A percentile compares a stretch with the other conserved stretches of the same genome.
Evolutionary conservation across 352 stramenopile genomes (phyloP).

Genomic region (Phytopythium litorale): DNA sequence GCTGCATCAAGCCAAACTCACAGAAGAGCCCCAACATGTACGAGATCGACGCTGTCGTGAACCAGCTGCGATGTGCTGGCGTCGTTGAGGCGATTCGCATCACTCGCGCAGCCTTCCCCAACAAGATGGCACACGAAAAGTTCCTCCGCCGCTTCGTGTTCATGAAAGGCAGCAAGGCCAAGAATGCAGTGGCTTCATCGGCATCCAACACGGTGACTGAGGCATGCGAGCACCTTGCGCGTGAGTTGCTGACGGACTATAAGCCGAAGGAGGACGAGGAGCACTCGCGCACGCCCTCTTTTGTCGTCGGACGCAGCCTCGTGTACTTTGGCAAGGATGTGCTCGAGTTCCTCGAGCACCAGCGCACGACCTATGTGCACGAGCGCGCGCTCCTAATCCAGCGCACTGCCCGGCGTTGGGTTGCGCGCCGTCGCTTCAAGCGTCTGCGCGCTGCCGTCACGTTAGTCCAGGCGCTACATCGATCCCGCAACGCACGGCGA

Average conservation of each 20-base stretch:
- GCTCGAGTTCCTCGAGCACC: conserved; percentile 88
- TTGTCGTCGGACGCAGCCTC: conserved; percentile 83
- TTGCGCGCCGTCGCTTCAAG: conserved; percentile 44
- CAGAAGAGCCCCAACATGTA: conserved; percentile 71
- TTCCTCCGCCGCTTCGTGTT: conserved; percentile 82
- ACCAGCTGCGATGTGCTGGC: conserved; percentile 85
- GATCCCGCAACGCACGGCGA: conserved; percentile 35
- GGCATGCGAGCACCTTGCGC: conserved; percentile 59
- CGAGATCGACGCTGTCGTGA: conserved; percentile 85
- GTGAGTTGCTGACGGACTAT: conserved; percentile 34
- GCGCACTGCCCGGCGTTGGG: conserved; percentile 43
- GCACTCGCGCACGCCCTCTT: conserved; percentile 41
- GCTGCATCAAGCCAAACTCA: conserved; percentile 91
- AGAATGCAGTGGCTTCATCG: conserved; percentile 12
- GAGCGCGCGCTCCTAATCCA: conserved; percentile 66
- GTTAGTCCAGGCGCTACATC: conserved; percentile 54
- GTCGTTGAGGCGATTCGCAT: conserved; percentile 91
- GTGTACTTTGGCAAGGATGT: conserved; percentile 94
- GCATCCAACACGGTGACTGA: conserved; percentile 44
- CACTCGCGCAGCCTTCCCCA: conserved; percentile 85
- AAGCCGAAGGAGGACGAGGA: conserved; percentile 28
- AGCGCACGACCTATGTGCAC: conserved; percentile 66
- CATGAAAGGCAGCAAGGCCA: conserved; percentile 43
- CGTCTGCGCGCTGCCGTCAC: conserved; percentile 49
- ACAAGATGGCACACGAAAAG: conserved; percentile 93